These are phyloP conservation scores for Lactifluus piperatus DNA, from an alignment of 768 basidiomycete genomes.

Conservation along the genomic window DNA sequence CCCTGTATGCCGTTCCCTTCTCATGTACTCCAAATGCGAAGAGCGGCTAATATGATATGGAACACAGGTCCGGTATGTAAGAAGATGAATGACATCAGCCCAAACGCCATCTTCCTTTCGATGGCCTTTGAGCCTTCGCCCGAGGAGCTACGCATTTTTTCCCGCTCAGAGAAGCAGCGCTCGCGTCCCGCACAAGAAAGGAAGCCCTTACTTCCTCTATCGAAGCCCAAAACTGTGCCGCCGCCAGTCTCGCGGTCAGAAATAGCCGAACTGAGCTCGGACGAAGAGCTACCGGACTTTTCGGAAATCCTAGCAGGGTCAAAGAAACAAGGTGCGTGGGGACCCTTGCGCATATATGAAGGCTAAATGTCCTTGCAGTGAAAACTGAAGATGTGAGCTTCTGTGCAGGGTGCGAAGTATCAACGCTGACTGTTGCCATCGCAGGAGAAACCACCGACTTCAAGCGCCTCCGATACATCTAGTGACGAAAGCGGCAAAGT, in stretches of 20 bases:
- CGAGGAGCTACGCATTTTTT: constrained; percentile 41
- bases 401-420: background rate
- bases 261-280: constrained; percentile 22
- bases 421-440: background rate
- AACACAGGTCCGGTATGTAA: constrained; percentile 57
- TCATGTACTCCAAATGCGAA: background rate
- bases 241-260: constrained; percentile 13
- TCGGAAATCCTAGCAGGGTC: constrained; percentile 30
- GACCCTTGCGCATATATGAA: background rate
- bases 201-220: constrained; percentile 7
- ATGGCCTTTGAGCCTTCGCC: constrained; percentile 61
- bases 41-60: background rate
- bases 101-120: constrained; percentile 47
- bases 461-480: background rate
- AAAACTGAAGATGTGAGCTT: constrained; percentile 1
- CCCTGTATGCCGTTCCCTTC: constrained; percentile 37
- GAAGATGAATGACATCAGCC: constrained; percentile 47
- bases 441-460: background rate
- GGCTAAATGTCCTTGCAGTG: background rate
- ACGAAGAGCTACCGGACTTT: constrained; percentile 47
- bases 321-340: constrained; percentile 6
- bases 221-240: constrained; percentile 15
- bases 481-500: background rate
- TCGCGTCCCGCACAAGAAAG: background rate
- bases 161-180: constrained; percentile 23